Evolutionary conservation across 2,329 filamentous ascomycete genomes (phyloP).

Genomic region (Pyrenochaeta sp.): DNA sequence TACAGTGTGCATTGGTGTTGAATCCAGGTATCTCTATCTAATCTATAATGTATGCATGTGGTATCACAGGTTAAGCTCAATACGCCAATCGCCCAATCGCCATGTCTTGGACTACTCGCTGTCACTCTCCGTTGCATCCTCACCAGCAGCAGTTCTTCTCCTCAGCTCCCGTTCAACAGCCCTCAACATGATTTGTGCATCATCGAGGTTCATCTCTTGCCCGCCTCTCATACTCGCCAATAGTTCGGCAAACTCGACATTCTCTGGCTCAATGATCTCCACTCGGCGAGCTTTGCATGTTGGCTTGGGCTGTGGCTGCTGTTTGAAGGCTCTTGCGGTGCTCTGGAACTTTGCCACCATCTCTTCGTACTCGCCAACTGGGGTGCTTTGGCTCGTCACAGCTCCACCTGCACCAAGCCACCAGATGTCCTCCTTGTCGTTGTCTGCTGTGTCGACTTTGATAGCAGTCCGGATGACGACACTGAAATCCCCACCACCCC

Average conservation of each 20-base stretch:
- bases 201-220: slow-evolving; percentile 21
- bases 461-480: slow-evolving; percentile 89
- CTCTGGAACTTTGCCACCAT: slow-evolving; percentile 66
- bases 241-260: slow-evolving; percentile 27
- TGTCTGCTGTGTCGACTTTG: slow-evolving; percentile 38
- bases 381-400: slow-evolving; percentile 82
- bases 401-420: slow-evolving; percentile 88
- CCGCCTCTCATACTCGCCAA: slow-evolving; percentile 24
- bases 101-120: no score
- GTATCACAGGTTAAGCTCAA: slow-evolving; percentile 24
- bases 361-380: slow-evolving; percentile 84
- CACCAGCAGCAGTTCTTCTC: slow-evolving; percentile 9
- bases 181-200: slow-evolving; percentile 27
- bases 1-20: slow-evolving; percentile 19
- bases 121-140: slow-evolving; percentile 1
- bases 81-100: slow-evolving; percentile 6
- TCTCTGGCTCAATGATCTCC: slow-evolving; percentile 26
- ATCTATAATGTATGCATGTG: slow-evolving; percentile 10
- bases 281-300: slow-evolving; percentile 16
- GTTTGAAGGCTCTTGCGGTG: slow-evolving; percentile 40
- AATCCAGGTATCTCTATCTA: slow-evolving; percentile 23
- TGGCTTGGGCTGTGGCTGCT: slow-evolving; percentile 17
- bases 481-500: slow-evolving; percentile 86
- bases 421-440: slow-evolving; percentile 67
- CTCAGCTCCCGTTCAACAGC: slow-evolving; percentile 22